These are phyloP conservation scores for Paraleonurus japonicus DNA, from an alignment of 257 asterid species.

Conservation along the genomic window DNA sequence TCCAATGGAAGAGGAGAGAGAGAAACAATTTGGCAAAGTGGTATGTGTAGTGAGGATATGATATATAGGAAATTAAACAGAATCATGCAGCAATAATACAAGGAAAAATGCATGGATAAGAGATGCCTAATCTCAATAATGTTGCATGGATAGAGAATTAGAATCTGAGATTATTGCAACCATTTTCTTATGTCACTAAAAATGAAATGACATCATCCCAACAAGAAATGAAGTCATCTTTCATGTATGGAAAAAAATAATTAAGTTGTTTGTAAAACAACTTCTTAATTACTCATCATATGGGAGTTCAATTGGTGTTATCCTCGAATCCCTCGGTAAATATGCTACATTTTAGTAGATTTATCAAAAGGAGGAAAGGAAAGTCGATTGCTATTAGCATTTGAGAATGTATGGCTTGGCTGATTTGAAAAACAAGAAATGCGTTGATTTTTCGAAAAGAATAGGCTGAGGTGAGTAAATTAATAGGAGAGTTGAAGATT, in stretches of 20 bases:
- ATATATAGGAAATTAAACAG: constrained; percentile 25
- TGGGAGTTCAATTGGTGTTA: neutral
- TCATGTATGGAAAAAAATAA: neutral
- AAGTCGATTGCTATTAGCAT: too few species aligned
- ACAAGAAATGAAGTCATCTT: neutral
- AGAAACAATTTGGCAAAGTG: constrained; percentile 24
- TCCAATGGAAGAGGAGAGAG: constrained; percentile 27
- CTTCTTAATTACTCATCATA: neutral
- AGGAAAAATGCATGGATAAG: constrained; percentile 33
- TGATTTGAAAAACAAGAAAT: too few species aligned
- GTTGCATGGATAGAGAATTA: constrained; percentile 55
- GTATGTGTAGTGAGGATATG: constrained; percentile 26
- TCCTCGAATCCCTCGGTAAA: too few species aligned
- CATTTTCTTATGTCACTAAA: constrained; percentile 21
- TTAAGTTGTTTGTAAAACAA: neutral
- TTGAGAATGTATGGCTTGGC: too few species aligned
- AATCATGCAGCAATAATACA: constrained; percentile 50
- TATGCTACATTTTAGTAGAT: too few species aligned
- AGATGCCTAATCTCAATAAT: constrained; percentile 64
- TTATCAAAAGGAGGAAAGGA: too few species aligned
- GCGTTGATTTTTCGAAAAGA: too few species aligned
- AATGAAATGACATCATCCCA: neutral
- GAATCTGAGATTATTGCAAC: constrained; percentile 44
- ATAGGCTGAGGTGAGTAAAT: too few species aligned
- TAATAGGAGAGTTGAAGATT: too few species aligned